Percentiles rank a stretch among this genome's conserved stretches.
Conservation (phyloP, 352 stramenopile genomes). For the Albugo candida region DNA sequence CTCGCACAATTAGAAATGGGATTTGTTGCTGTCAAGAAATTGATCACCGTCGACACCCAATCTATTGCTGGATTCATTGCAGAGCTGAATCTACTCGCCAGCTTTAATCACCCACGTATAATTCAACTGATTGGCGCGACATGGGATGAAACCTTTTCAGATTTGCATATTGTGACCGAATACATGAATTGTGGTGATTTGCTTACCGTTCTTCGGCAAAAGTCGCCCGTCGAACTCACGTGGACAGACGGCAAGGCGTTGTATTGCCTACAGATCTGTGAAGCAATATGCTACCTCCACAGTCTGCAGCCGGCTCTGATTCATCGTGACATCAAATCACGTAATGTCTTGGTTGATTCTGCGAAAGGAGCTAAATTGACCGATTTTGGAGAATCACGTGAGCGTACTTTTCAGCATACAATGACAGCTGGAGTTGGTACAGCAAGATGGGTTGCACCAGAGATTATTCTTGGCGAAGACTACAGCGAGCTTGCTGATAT, state of each 20-base stretch:
- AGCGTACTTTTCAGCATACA: conserved; percentile 1
- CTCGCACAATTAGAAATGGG: conserved; percentile 42
- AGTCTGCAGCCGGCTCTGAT: conserved; percentile 73
- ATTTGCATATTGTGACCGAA: conserved; percentile 64
- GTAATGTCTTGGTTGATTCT: conserved; percentile 67
- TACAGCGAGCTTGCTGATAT: conserved; percentile 64
- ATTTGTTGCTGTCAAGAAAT: conserved; percentile 65
- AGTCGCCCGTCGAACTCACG: conserved; percentile 20
- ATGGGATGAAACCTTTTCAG: conserved; percentile 42
- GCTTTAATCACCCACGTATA: conserved; percentile 53
- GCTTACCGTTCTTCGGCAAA: conserved; percentile 30
- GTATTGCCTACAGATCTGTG: conserved; percentile 61
- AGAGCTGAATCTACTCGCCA: conserved; percentile 68
- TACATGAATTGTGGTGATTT: conserved; percentile 63
- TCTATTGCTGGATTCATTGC: conserved; percentile 48
- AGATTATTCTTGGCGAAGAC: conserved; percentile 15
- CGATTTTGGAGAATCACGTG: conserved; percentile 18
- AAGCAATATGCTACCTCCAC: conserved; percentile 79
- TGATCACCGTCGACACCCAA: conserved; percentile 29
- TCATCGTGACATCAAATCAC: conserved; percentile 83
- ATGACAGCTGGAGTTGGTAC: neutral
- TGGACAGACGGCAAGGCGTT: conserved; percentile 41
- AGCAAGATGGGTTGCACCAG: conserved; percentile 4
- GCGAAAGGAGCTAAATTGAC: conserved; percentile 19
- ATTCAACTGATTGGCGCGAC: conserved; percentile 45